Percentiles rank a stretch among this genome's conserved stretches.
Evolutionary conservation across 2,329 filamentous ascomycete genomes (phyloP).

Genomic region (Myriosclerotinia curreyana): DNA sequence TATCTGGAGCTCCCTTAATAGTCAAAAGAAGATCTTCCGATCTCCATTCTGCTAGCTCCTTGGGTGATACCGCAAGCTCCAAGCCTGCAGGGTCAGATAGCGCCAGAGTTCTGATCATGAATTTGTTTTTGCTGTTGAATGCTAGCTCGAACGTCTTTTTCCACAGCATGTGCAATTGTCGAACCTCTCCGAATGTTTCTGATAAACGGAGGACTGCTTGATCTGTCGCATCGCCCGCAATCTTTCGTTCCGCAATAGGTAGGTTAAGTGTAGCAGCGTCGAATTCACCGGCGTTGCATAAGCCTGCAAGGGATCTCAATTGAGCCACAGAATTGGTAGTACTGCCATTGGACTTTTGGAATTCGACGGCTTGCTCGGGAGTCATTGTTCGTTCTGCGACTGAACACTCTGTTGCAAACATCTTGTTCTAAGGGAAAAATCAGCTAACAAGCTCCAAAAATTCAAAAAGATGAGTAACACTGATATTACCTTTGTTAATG

Average conservation of each 20-base stretch:
- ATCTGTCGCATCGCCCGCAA: constrained; percentile 74
- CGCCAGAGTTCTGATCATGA: constrained; percentile 63
- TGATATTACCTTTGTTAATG: constrained; percentile 48
- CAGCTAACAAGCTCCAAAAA: constrained; percentile 7
- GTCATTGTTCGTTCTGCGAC: constrained; percentile 50
- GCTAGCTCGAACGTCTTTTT: constrained; percentile 62
- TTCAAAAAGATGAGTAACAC: not conserved
- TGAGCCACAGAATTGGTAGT: constrained; percentile 50
- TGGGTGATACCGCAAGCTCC: constrained; percentile 21
- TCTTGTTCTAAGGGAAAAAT: constrained; percentile 53
- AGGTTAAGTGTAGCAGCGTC: constrained; percentile 60
- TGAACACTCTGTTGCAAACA: constrained; percentile 67
- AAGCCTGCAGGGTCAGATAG: constrained; percentile 43
- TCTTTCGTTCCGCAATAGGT: constrained; percentile 57
- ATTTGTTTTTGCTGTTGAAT: constrained; percentile 82
- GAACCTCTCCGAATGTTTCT: constrained; percentile 58
- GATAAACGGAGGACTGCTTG: constrained; percentile 70
- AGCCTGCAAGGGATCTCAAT: constrained; percentile 57
- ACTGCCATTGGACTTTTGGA: constrained; percentile 30
- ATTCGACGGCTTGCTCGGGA: constrained; percentile 47
- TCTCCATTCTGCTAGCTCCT: constrained; percentile 22
- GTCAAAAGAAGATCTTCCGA: constrained; percentile 49
- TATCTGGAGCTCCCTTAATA: constrained; percentile 72
- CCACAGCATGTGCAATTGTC: constrained; percentile 59
- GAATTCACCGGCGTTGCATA: constrained; percentile 74